Evolutionary conservation across 2,329 filamentous ascomycete species (phyloP), one percentile per base, ranked within the genome.

Genomic region (Alternaria viburni): DNA sequence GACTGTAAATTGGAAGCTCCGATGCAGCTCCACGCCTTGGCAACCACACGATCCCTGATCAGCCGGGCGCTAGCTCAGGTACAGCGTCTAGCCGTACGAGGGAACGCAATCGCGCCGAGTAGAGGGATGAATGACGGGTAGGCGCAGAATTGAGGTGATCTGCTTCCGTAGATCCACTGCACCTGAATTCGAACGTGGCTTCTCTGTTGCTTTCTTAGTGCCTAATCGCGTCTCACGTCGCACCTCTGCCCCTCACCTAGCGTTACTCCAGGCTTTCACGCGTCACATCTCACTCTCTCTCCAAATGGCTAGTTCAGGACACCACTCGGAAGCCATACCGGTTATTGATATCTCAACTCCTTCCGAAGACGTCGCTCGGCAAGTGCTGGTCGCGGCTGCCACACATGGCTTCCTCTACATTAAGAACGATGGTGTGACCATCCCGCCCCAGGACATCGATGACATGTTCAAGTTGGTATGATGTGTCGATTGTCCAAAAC

Each of bases 331-430:
- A 9, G 26, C 60, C 4, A 93, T 97, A 43, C 93, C 95, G 21
- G 83, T 97, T 56, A 93, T 98, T 71, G 91, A 97, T 78, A 89
- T 97, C 68, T 90, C 89, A 5, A 84, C 86, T 17, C 83, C 86
- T 6, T 84, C 85, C 26, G 71, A 80, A 10, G 83, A 90, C 67
- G 91, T 91, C 55, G 88, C 88, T 59, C 86, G 89, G 66, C 86
- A 85, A 60, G 82, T 98, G 45, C 88, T 97, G 45, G 87, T 91
- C 64, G 95, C 95, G 1, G 94, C 93, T 3, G 87, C 89, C 41
- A 89, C 90, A 57, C 91, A 93, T 80, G 95, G 95, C 65, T 98
- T 98, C 80, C 88, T 97, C 65, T 98, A 96, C 77, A 89, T 98
- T 73, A 90, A 89, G 75, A 94, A 93, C 74, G 86, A 88, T 21